Conservation (phyloP, 768 basidiomycete species). For the Tricholoma saponaceum region DNA sequence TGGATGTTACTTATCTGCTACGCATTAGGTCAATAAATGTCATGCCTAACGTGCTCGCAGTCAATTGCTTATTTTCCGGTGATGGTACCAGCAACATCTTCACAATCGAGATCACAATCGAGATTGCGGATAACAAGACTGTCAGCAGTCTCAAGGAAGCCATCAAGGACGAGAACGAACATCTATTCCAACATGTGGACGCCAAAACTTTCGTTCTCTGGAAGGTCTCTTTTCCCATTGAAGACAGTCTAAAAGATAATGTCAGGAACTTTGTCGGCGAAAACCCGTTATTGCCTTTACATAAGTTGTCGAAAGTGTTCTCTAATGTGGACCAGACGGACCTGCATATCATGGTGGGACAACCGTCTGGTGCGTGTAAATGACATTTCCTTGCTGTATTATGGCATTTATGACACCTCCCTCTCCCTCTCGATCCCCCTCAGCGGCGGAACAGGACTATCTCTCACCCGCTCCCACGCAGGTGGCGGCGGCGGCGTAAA, state of each 20-base stretch:
- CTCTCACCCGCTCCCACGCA: constrained; percentile 32
- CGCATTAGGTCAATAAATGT: not conserved
- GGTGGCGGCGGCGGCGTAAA: constrained; percentile 42
- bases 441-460: constrained; percentile 32
- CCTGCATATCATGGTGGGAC: too few relatives aligned
- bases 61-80: constrained; percentile 1
- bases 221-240: not conserved
- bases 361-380: too few relatives aligned
- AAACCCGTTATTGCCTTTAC: too few relatives aligned
- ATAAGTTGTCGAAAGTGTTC: too few relatives aligned
- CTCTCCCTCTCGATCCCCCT: constrained; percentile 16
- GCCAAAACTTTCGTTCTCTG: not conserved
- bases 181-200: not conserved
- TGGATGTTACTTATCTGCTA: not conserved
- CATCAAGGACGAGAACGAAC: too few relatives aligned
- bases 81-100: not conserved
- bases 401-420: too few relatives aligned
- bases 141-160: not conserved
- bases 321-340: too few relatives aligned
- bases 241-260: not conserved
- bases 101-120: too few relatives aligned
- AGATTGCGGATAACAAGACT: not conserved
- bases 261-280: not conserved
- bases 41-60: not conserved
- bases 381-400: too few relatives aligned